phyloP scores from a whole-genome alignment of 164 flowering plant genomes.

The Aristolochia fimbriata region DNA sequence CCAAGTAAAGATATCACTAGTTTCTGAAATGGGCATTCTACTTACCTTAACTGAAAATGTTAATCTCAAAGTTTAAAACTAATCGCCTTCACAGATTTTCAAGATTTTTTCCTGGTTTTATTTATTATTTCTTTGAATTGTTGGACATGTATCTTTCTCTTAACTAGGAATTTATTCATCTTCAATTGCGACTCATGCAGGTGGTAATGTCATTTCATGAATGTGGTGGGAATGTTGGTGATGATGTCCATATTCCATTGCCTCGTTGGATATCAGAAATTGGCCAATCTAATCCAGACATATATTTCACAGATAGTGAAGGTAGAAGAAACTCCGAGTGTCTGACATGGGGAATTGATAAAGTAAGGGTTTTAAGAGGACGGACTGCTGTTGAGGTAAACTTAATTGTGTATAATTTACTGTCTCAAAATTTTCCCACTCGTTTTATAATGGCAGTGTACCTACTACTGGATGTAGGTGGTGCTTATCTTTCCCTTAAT shows the following conservation, averaged over 20 bases:
- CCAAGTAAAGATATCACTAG: too few relatives aligned
- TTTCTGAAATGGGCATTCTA: too few relatives aligned
- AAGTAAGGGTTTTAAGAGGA: conserved; percentile 82
- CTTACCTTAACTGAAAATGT: too few relatives aligned
- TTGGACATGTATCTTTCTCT: background rate
- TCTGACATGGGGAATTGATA: conserved; percentile 95
- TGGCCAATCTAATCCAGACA: conserved; percentile 81
- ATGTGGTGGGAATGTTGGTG: conserved; percentile 98
- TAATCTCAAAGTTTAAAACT: too few relatives aligned
- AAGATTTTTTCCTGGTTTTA: too few relatives aligned
- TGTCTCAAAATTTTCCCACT: background rate
- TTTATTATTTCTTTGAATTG: too few relatives aligned
- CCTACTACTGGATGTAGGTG: too few relatives aligned
- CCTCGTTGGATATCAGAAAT: conserved; percentile 98
- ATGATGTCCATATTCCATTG: conserved; percentile 89
- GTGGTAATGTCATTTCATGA: conserved; percentile 96
- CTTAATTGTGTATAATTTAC: background rate
- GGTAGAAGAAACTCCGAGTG: conserved; percentile 94
- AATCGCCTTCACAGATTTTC: too few relatives aligned
- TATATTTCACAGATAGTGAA: conserved; percentile 84
- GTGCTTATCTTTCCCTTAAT: too few relatives aligned
- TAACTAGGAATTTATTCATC: background rate
- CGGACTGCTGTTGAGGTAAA: conserved; percentile 93
- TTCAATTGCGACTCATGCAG: conserved; percentile 22
- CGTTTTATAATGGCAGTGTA: background rate